Percentiles rank a stretch among this genome's conserved stretches.
Conservation (phyloP, 2,329 filamentous ascomycete species). For the Tricladium varicosporioides region DNA sequence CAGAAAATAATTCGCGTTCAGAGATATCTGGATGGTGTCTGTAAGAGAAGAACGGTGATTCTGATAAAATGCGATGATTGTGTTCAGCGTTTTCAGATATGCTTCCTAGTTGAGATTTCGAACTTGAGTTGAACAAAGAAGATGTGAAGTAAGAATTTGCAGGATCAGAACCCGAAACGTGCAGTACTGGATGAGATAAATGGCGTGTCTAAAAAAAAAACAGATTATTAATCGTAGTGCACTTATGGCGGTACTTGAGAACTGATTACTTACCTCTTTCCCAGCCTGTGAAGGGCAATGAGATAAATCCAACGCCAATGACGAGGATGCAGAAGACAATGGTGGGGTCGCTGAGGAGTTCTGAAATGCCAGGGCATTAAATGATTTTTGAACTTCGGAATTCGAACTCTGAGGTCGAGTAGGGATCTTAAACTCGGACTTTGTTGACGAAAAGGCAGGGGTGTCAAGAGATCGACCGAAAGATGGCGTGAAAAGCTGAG, state of each 20-base stretch:
- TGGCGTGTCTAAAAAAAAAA: background rate
- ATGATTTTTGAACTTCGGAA: conserved; percentile 7
- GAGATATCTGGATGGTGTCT: background rate
- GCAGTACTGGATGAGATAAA: background rate
- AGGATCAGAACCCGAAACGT: background rate
- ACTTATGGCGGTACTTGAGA: too few relatives aligned
- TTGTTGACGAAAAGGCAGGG: conserved; percentile 1
- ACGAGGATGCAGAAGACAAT: conserved; percentile 8
- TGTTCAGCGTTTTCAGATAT: background rate
- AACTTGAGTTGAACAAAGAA: conserved; percentile 3
- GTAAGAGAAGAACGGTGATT: conserved; percentile 7
- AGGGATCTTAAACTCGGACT: conserved; percentile 22
- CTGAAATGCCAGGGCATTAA: background rate
- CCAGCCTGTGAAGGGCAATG: conserved; percentile 21
- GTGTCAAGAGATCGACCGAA: background rate
- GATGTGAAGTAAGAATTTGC: background rate
- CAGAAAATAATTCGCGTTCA: background rate
- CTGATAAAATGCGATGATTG: background rate
- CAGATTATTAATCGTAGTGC: background rate
- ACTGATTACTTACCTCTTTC: conserved; percentile 15
- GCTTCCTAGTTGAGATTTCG: background rate
- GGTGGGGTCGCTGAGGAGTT: conserved; percentile 5
- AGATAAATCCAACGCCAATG: conserved; percentile 1
- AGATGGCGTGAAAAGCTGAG: background rate
- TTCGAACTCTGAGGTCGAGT: conserved; percentile 13